Evolutionary conservation across 2,329 filamentous ascomycete species (phyloP), one percentile per base, ranked within the genome.

Genomic region (Orbilia brochopaga): DNA sequence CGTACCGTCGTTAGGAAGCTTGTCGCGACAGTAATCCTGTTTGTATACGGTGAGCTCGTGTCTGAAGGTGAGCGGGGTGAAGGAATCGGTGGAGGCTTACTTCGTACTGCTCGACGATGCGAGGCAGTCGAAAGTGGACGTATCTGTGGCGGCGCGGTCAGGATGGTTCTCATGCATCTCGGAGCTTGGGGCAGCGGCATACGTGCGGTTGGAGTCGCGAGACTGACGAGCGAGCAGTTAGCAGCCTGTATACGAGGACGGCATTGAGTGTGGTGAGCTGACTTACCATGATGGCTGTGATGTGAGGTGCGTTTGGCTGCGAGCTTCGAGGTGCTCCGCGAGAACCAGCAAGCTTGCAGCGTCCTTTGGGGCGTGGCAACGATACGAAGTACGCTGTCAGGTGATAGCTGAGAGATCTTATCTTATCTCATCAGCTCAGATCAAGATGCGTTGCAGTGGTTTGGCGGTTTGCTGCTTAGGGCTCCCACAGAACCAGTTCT

Each of bases 1-100:
- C 42, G 10, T 40, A 74, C 73, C 75, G 80, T 94, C 90, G 73
- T 84, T 82, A n/a, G 87, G 87, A 50, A 90, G 84, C 77, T 83
- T 85, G 80, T 89, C 87, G 78, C 85, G 86, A 83, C 86, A 88
- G 78, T 89, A 88, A 79, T 89, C 87, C 78, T 76, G 35, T 15
- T 19, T 5, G 42, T 15, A 40, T 24, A 48, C 6, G 7, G 23
- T 21, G 21, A 27, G 23, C 17, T 40, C 46, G 21, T 17, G 35
- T 19, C 13, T 13, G 51, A n/a, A 30, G 2, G 40, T n/a, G n/a
- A n/a, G 15, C 17, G 35, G 30, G 42, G 48, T 44, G 35, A 51
- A 19, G 4, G 6, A 15, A 15, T 1, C 13, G 5, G 30, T n/a
- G 19, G 48, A 17, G 1, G 24, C 42, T 27, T 53, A 72, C 67